Percentiles rank a stretch among this genome's conserved stretches.
These are phyloP conservation scores for Colletotrichum australisinense DNA, from an alignment of 2,329 filamentous ascomycete genomes.

Conservation along the genomic window DNA sequence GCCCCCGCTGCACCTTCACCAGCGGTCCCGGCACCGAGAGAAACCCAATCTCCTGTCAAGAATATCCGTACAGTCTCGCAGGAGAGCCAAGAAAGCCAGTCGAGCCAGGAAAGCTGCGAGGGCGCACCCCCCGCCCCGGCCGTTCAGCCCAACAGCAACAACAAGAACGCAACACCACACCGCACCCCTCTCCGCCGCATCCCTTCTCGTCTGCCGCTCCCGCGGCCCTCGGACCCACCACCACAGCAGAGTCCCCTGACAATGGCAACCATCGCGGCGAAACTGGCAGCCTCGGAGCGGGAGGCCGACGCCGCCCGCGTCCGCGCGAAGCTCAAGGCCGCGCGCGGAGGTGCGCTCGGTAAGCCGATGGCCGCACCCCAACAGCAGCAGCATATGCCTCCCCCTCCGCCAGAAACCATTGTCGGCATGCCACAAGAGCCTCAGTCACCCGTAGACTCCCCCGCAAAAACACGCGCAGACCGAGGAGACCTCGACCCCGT, in stretches of 20 bases:
- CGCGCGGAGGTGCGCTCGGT: slow-evolving; percentile 46
- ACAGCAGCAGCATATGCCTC: slow-evolving; percentile 40
- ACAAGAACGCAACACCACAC: slow-evolving; percentile 22
- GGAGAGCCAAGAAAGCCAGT: slow-evolving; percentile 23
- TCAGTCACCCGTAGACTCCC: neutral
- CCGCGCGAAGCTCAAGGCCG: slow-evolving; percentile 70
- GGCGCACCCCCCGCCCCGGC: slow-evolving; percentile 40
- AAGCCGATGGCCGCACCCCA: slow-evolving; percentile 45
- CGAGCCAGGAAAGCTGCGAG: slow-evolving; percentile 29
- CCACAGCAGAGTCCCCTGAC: slow-evolving; percentile 68
- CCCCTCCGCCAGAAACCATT: slow-evolving; percentile 29
- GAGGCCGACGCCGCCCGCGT: slow-evolving; percentile 74
- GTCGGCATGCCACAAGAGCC: slow-evolving; percentile 17
- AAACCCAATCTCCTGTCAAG: slow-evolving; percentile 3
- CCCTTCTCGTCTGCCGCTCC: slow-evolving; percentile 48
- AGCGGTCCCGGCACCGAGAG: neutral
- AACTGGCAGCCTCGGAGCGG: slow-evolving; percentile 72
- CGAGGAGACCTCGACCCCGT: slow-evolving; percentile 49
- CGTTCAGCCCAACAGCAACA: slow-evolving; percentile 20
- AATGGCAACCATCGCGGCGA: slow-evolving; percentile 71
- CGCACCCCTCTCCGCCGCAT: slow-evolving; percentile 39
- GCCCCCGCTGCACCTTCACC: neutral
- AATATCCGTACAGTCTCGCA: slow-evolving; percentile 21
- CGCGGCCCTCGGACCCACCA: slow-evolving; percentile 49
- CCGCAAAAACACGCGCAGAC: neutral